A percentile compares a stretch with the other conserved stretches of the same genome.
phyloP scores from a whole-genome alignment of 352 stramenopile genomes.

The Phytopythium vexans region DNA sequence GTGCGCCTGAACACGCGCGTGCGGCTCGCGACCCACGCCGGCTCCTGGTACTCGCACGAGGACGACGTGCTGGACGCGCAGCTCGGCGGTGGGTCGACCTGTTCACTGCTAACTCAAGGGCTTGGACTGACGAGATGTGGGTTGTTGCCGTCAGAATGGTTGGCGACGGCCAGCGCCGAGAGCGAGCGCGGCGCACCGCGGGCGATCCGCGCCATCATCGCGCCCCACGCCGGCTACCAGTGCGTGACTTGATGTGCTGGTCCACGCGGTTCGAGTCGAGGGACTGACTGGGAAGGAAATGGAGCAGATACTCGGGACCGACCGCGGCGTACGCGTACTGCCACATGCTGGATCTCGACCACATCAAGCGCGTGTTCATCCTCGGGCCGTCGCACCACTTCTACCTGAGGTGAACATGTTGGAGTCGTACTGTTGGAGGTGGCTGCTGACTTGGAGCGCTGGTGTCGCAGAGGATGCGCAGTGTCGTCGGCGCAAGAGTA shows the following conservation, averaged over 20 bases:
- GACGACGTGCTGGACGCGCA: constrained; percentile 53
- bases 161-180: constrained; percentile 33
- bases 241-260: constrained; percentile 10
- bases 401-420: constrained; percentile 80
- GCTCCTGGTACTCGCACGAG: constrained; percentile 83
- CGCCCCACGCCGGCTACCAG: constrained; percentile 82
- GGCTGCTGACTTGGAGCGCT: not conserved
- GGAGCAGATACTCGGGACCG: constrained; percentile 88
- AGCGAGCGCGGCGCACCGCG: constrained; percentile 30
- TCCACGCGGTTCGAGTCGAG: too few relatives aligned
- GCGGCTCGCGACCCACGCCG: constrained; percentile 71
- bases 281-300: not conserved
- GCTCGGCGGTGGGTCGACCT: constrained; percentile 33
- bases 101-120: not conserved
- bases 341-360: constrained; percentile 70
- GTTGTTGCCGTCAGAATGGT: constrained; percentile 44
- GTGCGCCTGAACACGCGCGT: constrained; percentile 26
- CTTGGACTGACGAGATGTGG: constrained; percentile 1
- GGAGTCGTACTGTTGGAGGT: not conserved
- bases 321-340: constrained; percentile 94
- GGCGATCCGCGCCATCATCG: constrained; percentile 79
- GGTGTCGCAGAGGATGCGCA: constrained; percentile 59
- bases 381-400: constrained; percentile 96
- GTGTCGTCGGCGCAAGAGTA: constrained; percentile 84
- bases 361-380: constrained; percentile 87